phyloP scores from a whole-genome alignment of 257 asterid species.

The Solanum tarapatanum region DNA sequence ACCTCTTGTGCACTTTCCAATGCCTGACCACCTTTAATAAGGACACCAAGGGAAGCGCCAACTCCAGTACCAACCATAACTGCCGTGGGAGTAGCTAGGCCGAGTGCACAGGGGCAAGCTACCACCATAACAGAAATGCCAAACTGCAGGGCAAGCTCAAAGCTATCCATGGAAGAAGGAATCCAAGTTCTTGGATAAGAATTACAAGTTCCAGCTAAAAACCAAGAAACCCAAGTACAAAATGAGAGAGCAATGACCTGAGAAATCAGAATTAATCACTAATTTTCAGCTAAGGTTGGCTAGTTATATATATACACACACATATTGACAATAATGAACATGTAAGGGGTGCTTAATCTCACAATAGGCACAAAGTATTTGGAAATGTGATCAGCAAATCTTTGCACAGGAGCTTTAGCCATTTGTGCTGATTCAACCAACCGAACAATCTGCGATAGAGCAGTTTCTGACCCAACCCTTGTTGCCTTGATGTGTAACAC shows the following conservation, averaged over 20 bases:
- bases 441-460: constrained; percentile 53
- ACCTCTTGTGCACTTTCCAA: constrained; percentile 83
- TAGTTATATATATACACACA: not conserved
- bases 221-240: constrained; percentile 64
- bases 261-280: not conserved
- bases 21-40: constrained; percentile 88
- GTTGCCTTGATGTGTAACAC: constrained; percentile 47
- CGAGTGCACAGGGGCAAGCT: constrained; percentile 91
- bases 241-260: constrained; percentile 51
- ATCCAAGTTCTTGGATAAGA: constrained; percentile 60
- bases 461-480: constrained; percentile 59
- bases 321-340: not conserved
- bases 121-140: constrained; percentile 88
- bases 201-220: constrained; percentile 48
- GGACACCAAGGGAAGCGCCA: constrained; percentile 77
- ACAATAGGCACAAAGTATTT: constrained; percentile 55
- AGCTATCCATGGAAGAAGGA: constrained; percentile 61
- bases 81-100: constrained; percentile 86
- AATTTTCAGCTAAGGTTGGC: not conserved
- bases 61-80: constrained; percentile 86
- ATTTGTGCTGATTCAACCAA: constrained; percentile 58
- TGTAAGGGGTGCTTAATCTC: not conserved
- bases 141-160: constrained; percentile 82
- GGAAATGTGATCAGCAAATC: constrained; percentile 57
- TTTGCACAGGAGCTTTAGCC: constrained; percentile 62